Conservation (phyloP, 2,329 filamentous ascomycete genomes). For the Rutstroemia sp. region DNA sequence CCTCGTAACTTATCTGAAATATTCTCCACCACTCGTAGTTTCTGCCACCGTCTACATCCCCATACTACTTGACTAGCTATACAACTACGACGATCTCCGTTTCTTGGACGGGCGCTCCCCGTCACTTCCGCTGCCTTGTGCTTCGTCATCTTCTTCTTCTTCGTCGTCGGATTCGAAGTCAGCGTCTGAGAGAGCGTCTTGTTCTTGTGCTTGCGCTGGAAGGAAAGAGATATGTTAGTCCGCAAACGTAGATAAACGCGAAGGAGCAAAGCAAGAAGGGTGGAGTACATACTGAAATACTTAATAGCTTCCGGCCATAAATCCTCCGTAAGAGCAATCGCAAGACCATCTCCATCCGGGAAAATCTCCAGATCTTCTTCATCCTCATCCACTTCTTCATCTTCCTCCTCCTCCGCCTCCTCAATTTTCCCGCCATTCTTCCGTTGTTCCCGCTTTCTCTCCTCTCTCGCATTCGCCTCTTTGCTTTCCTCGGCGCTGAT, state of each 20-base stretch:
- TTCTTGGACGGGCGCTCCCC: neutral
- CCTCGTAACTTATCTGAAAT: no score
- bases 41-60: no score
- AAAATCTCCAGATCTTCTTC: constrained; percentile 71
- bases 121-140: neutral
- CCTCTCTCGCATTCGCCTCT: constrained; percentile 48
- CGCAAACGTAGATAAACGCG: neutral
- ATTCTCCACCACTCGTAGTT: no score
- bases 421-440: constrained; percentile 31
- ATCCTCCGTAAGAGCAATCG: constrained; percentile 75
- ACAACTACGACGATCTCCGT: neutral
- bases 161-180: constrained; percentile 63
- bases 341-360: constrained; percentile 78
- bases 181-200: constrained; percentile 57
- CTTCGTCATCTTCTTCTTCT: constrained; percentile 34
- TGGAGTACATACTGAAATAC: constrained; percentile 67
- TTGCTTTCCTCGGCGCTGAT: constrained; percentile 66
- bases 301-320: constrained; percentile 82
- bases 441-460: constrained; percentile 44
- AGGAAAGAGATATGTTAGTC: constrained; percentile 31
- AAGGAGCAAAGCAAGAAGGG: neutral
- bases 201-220: constrained; percentile 62
- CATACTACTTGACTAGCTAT: no score
- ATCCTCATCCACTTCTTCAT: constrained; percentile 43
- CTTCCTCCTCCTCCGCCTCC: constrained; percentile 27